Evolutionary conservation across 2,329 filamentous ascomycete genomes (phyloP).

Genomic region (Teratosphaeriaceae sp.): DNA sequence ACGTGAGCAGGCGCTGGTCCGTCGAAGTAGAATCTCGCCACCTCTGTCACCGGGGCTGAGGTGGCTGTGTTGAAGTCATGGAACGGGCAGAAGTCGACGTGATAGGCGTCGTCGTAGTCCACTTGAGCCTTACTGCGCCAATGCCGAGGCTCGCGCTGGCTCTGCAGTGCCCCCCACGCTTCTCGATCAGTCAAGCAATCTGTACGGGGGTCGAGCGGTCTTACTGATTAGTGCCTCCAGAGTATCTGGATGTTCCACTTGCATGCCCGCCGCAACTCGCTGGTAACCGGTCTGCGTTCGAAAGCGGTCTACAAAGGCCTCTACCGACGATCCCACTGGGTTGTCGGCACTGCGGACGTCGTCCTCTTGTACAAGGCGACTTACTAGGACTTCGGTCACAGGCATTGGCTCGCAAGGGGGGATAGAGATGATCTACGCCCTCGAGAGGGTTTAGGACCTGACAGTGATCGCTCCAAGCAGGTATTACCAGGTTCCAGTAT

Average conservation of each 20-base stretch:
- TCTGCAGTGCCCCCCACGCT: neutral
- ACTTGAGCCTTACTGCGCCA: too few species aligned
- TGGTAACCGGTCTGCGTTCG: constrained; percentile 29
- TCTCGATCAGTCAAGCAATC: too few species aligned
- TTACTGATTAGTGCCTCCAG: constrained; percentile 35
- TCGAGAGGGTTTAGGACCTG: too few species aligned
- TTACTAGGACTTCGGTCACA: constrained; percentile 33
- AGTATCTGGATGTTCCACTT: constrained; percentile 32
- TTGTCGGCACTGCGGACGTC: constrained; percentile 23
- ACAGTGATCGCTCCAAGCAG: too few species aligned
- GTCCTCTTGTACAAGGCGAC: constrained; percentile 29
- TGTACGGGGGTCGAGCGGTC: constrained; percentile 9
- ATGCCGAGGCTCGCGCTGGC: neutral
- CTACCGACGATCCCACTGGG: constrained; percentile 24
- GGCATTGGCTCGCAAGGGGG: too few species aligned
- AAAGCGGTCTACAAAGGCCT: constrained; percentile 28
- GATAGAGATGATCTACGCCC: too few species aligned
- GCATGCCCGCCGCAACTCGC: constrained; percentile 28
- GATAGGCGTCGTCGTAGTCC: too few species aligned
- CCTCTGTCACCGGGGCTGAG: constrained; percentile 6
- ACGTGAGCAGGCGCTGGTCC: constrained; percentile 6
- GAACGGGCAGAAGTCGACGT: constrained; percentile 11
- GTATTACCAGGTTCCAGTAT: too few species aligned
- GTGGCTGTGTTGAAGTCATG: constrained; percentile 4
- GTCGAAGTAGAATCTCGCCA: constrained; percentile 10